These are phyloP conservation scores for Melaleuca quinquenervia DNA, from an alignment of 345 rosid genomes.

Conservation along the genomic window DNA sequence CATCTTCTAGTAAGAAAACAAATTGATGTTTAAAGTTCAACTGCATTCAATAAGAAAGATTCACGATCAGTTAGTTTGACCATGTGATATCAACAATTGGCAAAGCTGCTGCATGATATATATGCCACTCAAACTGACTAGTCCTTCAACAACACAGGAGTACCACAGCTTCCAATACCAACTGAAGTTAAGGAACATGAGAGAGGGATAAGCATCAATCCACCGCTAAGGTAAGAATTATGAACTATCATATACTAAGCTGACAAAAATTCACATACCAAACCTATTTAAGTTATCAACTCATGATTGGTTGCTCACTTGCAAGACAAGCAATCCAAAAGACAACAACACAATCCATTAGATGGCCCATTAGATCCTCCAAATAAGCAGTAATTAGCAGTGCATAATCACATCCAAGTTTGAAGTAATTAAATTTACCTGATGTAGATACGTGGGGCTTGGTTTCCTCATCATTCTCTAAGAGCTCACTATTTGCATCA, in stretches of 20 bases:
- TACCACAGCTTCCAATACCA: background rate
- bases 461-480: conserved; percentile 25
- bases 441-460: conserved; percentile 4
- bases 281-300: background rate
- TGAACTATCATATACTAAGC: background rate
- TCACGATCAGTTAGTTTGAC: background rate
- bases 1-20: background rate
- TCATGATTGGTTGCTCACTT: background rate
- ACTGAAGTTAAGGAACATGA: background rate
- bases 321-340: background rate
- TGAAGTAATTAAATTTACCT: background rate
- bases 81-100: background rate
- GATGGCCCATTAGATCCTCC: background rate
- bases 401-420: background rate
- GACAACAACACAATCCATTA: background rate
- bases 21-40: background rate
- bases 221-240: background rate
- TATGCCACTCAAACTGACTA: background rate
- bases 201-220: background rate
- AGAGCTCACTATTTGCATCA: conserved; percentile 21
- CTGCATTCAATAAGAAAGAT: background rate
- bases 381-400: background rate
- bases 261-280: background rate
- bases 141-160: background rate
- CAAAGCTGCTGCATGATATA: background rate